Evolutionary conservation across 345 rosid genomes (phyloP).

Genomic region (Eutrema yunnanense): DNA sequence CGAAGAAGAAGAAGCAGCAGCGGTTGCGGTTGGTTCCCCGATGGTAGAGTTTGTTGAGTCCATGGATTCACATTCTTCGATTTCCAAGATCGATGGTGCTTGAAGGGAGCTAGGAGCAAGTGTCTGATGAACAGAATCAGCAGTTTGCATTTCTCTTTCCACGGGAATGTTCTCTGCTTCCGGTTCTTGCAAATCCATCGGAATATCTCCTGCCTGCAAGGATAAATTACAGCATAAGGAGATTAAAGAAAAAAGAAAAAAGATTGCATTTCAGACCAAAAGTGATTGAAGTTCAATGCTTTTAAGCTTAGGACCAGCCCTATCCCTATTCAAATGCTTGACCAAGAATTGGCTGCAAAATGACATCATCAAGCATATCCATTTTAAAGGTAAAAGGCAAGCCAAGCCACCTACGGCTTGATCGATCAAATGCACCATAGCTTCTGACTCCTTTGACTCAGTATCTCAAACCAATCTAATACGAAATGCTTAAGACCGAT

Average conservation of each 20-base stretch:
- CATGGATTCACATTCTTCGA: conserved; percentile 91
- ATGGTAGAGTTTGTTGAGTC: conserved; percentile 81
- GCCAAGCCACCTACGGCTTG: not conserved
- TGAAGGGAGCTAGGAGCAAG: conserved; percentile 45
- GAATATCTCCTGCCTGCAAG: conserved; percentile 51
- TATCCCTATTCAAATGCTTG: not conserved
- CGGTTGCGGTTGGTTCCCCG: conserved; percentile 39
- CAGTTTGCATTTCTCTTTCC: conserved; percentile 36
- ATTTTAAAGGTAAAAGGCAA: not conserved
- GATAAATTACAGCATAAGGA: not conserved
- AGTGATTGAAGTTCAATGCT: not conserved
- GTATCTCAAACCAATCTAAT: not conserved
- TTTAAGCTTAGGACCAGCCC: not conserved
- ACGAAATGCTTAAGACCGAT: not conserved
- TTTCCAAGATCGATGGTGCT: conserved; percentile 40
- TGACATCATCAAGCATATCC: not conserved
- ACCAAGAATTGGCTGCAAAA: not conserved
- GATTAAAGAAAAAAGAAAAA: not conserved
- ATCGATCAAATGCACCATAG: not conserved
- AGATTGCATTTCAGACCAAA: not conserved
- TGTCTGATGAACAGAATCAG: conserved; percentile 30
- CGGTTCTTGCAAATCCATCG: conserved; percentile 57
- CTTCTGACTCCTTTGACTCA: not conserved
- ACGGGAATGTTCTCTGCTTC: conserved; percentile 31
- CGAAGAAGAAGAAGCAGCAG: conserved; percentile 25